A percentile compares a stretch with the other conserved stretches of the same genome.
These are phyloP conservation scores for Myriosclerotinia curreyana DNA, from an alignment of 2,329 filamentous ascomycete species.

Conservation along the genomic window DNA sequence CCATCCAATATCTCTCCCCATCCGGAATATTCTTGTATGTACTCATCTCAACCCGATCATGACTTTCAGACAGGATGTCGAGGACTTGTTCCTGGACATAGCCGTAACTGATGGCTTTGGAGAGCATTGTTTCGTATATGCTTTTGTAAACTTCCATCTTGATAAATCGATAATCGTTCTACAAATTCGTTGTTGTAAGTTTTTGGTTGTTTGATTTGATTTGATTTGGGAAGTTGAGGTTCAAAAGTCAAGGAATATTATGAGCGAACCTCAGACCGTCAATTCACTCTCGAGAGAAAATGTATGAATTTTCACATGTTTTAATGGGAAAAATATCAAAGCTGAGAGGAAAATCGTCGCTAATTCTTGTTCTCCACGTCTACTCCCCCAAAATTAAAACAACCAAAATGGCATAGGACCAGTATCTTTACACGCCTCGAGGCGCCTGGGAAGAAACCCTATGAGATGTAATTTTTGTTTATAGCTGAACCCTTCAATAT, in stretches of 20 bases:
- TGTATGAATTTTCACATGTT: not conserved
- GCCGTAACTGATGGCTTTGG: not conserved
- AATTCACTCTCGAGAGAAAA: not conserved
- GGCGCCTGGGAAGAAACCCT: no score
- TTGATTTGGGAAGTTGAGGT: not conserved
- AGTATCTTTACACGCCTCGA: no score
- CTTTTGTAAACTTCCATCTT: slow-evolving; percentile 1
- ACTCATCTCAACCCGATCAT: not conserved
- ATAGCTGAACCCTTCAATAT: no score
- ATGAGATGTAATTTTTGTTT: not conserved
- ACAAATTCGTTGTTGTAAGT: not conserved
- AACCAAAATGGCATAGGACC: not conserved
- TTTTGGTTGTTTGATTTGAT: not conserved
- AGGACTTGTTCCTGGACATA: not conserved
- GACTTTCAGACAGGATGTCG: not conserved
- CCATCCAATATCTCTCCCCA: not conserved
- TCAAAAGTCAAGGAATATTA: no score
- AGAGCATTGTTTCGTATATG: not conserved
- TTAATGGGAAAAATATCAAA: not conserved
- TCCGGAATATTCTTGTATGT: not conserved
- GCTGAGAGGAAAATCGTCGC: not conserved
- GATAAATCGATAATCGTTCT: not conserved
- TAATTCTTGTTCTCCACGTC: not conserved
- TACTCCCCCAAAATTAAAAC: not conserved
- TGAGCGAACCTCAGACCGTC: not conserved